Percentiles rank a stretch among this genome's conserved stretches.
Evolutionary conservation across 257 asterid genomes (phyloP).

Genomic region (Plantago ovata): DNA sequence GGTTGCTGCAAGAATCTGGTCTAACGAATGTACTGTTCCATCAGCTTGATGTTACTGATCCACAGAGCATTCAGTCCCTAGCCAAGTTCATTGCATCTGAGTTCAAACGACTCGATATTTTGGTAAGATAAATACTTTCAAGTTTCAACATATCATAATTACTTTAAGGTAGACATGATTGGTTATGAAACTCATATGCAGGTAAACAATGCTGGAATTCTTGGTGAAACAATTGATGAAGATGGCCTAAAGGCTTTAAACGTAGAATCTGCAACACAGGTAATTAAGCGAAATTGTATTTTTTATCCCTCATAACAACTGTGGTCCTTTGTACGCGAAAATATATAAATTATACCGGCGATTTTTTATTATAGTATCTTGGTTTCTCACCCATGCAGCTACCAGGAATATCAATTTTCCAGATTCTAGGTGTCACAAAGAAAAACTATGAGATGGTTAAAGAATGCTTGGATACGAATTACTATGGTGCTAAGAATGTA

Average conservation of each 20-base stretch:
- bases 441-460: slow-evolving; percentile 25
- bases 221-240: slow-evolving; percentile 41
- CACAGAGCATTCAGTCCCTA: slow-evolving; percentile 44
- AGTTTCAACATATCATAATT: too few relatives aligned
- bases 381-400: slow-evolving; percentile 37
- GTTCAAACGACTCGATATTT: too few relatives aligned
- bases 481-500: slow-evolving; percentile 65
- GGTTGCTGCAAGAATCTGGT: slow-evolving; percentile 49
- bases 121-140: slow-evolving; percentile 32
- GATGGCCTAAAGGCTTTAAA: slow-evolving; percentile 55
- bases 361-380: not conserved
- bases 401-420: slow-evolving; percentile 55
- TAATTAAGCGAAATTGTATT: too few relatives aligned
- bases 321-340: not conserved
- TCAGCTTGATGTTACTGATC: slow-evolving; percentile 74
- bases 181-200: slow-evolving; percentile 1
- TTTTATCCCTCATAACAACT: too few relatives aligned
- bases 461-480: slow-evolving; percentile 63
- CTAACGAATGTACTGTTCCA: slow-evolving; percentile 59
- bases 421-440: slow-evolving; percentile 41
- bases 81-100: slow-evolving; percentile 33
- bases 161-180: not conserved
- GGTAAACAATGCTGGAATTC: too few relatives aligned
- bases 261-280: slow-evolving; percentile 63
- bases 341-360: not conserved